Evolutionary conservation across 202 grass and related monocot species (phyloP).

Genomic region (Eragrostis tef): DNA sequence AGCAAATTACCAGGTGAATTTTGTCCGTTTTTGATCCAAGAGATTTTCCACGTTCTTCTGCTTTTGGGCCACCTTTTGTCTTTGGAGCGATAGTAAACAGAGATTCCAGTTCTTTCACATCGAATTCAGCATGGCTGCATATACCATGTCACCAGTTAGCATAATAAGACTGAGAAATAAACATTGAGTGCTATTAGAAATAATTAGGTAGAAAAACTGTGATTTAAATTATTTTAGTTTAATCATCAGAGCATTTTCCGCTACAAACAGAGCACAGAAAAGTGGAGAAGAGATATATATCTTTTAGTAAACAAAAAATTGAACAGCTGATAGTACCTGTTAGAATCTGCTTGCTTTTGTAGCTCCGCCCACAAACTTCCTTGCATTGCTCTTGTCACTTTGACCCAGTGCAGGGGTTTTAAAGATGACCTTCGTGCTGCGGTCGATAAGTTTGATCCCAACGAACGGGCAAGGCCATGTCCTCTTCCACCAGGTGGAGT

Average conservation of each 20-base stretch:
- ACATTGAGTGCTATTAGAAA: conserved; percentile 14
- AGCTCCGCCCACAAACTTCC: conserved; percentile 96
- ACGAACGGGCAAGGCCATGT: conserved; percentile 56
- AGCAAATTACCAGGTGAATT: conserved; percentile 82
- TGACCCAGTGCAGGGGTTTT: conserved; percentile 93
- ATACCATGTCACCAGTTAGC: conserved; percentile 43
- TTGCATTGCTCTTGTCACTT: conserved; percentile 92
- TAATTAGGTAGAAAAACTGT: conserved; percentile 11
- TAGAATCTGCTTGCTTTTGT: conserved; percentile 74
- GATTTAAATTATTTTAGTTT: neutral
- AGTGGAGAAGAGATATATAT: conserved; percentile 21
- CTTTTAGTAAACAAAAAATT: conserved; percentile 23
- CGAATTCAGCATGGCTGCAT: conserved; percentile 78
- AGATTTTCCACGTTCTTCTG: conserved; percentile 70
- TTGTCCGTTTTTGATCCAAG: conserved; percentile 81
- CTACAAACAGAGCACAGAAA: neutral
- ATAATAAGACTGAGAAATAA: conserved; percentile 28
- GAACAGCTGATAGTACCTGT: conserved; percentile 58
- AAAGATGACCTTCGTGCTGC: conserved; percentile 63
- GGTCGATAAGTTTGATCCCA: conserved; percentile 45
- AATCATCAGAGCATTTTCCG: conserved; percentile 22
- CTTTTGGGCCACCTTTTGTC: conserved; percentile 59
- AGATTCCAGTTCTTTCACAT: conserved; percentile 81
- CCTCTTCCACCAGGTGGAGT: conserved; percentile 67
- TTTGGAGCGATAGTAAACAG: conserved; percentile 84